Conservation (phyloP, 768 basidiomycete species). For the Candolleomyces efflorescens region DNA sequence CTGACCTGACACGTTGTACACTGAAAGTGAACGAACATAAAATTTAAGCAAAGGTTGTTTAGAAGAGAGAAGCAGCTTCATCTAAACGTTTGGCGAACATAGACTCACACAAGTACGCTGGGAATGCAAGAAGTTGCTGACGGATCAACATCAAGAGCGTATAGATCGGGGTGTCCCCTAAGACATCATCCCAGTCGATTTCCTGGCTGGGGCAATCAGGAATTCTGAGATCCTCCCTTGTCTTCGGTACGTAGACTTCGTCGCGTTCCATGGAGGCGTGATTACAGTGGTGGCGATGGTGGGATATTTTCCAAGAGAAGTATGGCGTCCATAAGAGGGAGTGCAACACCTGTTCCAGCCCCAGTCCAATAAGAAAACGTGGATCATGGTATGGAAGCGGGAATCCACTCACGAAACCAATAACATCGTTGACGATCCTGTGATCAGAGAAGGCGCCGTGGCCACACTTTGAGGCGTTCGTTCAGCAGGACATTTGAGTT, state of each 20-base stretch:
- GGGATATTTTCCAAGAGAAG: slow-evolving; percentile 52
- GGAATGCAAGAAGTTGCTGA: slow-evolving; percentile 57
- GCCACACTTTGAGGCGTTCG: slow-evolving; percentile 37
- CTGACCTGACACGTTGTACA: slow-evolving; percentile 61
- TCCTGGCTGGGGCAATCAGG: slow-evolving; percentile 31
- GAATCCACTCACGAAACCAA: slow-evolving; percentile 44
- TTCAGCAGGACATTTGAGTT: background rate
- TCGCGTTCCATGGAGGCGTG: slow-evolving; percentile 53
- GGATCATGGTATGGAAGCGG: slow-evolving; percentile 8
- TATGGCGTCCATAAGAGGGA: slow-evolving; percentile 49
- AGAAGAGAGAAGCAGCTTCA: background rate
- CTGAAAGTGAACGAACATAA: slow-evolving; percentile 24
- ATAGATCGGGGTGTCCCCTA: slow-evolving; percentile 60
- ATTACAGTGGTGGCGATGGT: slow-evolving; percentile 48
- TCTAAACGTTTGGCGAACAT: slow-evolving; percentile 1
- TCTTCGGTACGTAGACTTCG: slow-evolving; percentile 60
- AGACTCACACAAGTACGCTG: slow-evolving; percentile 53
- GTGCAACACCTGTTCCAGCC: slow-evolving; percentile 32
- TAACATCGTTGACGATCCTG: slow-evolving; percentile 41
- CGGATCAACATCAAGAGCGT: slow-evolving; percentile 52
- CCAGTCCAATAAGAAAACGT: slow-evolving; percentile 5
- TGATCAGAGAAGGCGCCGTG: slow-evolving; percentile 53
- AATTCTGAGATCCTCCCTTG: slow-evolving; percentile 50
- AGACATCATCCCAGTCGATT: slow-evolving; percentile 49
- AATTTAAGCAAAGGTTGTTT: background rate